phyloP scores from a whole-genome alignment of 1,139 yeast genomes.

The Hyphopichia fennica region DNA sequence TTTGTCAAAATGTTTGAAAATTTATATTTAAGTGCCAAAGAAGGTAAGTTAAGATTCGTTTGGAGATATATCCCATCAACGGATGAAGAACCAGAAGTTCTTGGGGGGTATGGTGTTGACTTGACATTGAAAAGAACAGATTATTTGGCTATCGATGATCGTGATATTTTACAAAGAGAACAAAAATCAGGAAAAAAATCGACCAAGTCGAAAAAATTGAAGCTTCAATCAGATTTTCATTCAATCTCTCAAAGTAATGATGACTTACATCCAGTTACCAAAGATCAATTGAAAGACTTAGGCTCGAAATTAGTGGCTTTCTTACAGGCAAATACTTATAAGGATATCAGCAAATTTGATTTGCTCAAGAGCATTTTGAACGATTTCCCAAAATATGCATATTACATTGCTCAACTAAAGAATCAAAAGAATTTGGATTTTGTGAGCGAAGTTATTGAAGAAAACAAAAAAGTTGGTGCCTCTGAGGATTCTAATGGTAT shows the following conservation, averaged over 20 bases:
- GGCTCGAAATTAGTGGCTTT: constrained; percentile 50
- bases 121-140: constrained; percentile 63
- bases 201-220: constrained; percentile 3
- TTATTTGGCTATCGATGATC: constrained; percentile 62
- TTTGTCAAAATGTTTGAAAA: constrained; percentile 61
- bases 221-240: neutral
- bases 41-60: constrained; percentile 69
- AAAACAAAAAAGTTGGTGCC: constrained; percentile 34
- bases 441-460: constrained; percentile 21
- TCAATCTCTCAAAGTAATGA: neutral
- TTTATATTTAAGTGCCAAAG: constrained; percentile 57
- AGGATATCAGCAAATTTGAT: constrained; percentile 25
- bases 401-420: constrained; percentile 22
- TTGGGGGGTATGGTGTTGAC: constrained; percentile 70
- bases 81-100: constrained; percentile 23
- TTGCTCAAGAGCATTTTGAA: constrained; percentile 38
- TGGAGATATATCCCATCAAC: constrained; percentile 63
- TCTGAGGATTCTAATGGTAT: constrained; percentile 49
- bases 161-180: constrained; percentile 25
- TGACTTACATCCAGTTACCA: constrained; percentile 23
- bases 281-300: constrained; percentile 33
- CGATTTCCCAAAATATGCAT: constrained; percentile 53
- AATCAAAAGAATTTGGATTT: constrained; percentile 11
- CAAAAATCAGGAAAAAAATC: constrained; percentile 9
- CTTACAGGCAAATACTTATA: constrained; percentile 29